Conservation (phyloP, 1,139 yeast genomes). For the Pichia sp. region DNA sequence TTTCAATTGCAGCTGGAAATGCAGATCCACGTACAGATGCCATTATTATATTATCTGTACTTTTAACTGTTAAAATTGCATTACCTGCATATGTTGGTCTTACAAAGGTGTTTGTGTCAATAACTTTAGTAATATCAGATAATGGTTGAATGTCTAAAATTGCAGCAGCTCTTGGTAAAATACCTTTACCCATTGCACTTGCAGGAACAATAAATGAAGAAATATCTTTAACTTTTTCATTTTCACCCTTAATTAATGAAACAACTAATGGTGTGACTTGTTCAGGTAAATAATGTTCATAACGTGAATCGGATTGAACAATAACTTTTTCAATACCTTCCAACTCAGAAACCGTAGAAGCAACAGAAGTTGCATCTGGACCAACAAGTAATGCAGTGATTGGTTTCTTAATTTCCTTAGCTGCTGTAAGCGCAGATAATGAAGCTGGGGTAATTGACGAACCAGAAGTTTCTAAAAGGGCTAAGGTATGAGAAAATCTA, state of each 20-base stretch:
- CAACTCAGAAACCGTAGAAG: conserved; percentile 36
- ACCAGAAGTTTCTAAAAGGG: conserved; percentile 64
- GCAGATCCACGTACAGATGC: conserved; percentile 83
- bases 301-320: conserved; percentile 44
- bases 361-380: conserved; percentile 40
- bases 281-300: conserved; percentile 60
- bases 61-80: conserved; percentile 76
- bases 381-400: conserved; percentile 59
- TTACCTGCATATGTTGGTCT: conserved; percentile 97
- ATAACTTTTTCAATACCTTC: conserved; percentile 42
- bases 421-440: conserved; percentile 60
- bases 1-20: conserved; percentile 52
- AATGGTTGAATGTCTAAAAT: conserved; percentile 81
- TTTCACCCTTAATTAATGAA: conserved; percentile 36
- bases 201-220: conserved; percentile 79
- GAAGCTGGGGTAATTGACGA: conserved; percentile 57
- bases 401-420: conserved; percentile 58
- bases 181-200: conserved; percentile 79
- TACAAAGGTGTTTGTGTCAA: conserved; percentile 59
- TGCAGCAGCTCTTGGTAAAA: conserved; percentile 85
- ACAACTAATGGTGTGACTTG: conserved; percentile 54
- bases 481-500: conserved; percentile 43
- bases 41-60: conserved; percentile 59
- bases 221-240: conserved; percentile 46
- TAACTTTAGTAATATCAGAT: conserved; percentile 69